Evolutionary conservation across 2,329 filamentous ascomycete genomes (phyloP), one percentile per base, ranked within the genome.

Genomic region (Venturia aucupariae): DNA sequence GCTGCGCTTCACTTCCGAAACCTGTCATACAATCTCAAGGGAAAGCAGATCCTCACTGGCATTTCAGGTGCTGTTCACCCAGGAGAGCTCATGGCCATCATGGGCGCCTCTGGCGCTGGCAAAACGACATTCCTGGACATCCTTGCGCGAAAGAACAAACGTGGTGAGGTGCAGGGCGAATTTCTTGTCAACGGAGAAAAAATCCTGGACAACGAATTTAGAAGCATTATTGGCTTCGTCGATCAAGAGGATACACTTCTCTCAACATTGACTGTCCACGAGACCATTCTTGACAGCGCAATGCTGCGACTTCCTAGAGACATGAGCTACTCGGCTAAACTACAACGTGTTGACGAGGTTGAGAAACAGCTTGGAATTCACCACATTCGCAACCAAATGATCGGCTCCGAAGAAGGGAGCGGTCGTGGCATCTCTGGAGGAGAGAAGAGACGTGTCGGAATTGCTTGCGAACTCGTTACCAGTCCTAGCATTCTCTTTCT

Each of bases 191-290:
- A 97, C 69, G 95, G 94, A 41, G 91, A 97, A 74, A 93, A 90
- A 74, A 87, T 97, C 44, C 81, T 81, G 39, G 90, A 97, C 73
- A 76, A 84, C 38, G 90, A 97, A 67, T 99, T 94, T 78, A 90
- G 90, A 73, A 92, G 86, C 67, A 91, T 97, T 62, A 89, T 97
- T 68, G 94, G 95, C 27, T 99, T 97, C 70, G 94, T 99, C 48
- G 94, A 99, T 70, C 94, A 99, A 77, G 94, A 99, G 72, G 94
- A 99, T 73, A 96, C 93, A 5, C 93, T 99, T 87, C 82, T 99
- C 54, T 88, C 94, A 0, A 99, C 94, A 0, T 80, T 99, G 69
- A 99, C 94, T 0, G 94, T 99, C 10, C 94, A 99, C 74, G 94
- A 99, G 76, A 99, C 94, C 0, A 99, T 99, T 67, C 81, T 97